Evolutionary conservation across 352 stramenopile genomes (phyloP).

Genomic region (Phytopythium oedochilum): DNA sequence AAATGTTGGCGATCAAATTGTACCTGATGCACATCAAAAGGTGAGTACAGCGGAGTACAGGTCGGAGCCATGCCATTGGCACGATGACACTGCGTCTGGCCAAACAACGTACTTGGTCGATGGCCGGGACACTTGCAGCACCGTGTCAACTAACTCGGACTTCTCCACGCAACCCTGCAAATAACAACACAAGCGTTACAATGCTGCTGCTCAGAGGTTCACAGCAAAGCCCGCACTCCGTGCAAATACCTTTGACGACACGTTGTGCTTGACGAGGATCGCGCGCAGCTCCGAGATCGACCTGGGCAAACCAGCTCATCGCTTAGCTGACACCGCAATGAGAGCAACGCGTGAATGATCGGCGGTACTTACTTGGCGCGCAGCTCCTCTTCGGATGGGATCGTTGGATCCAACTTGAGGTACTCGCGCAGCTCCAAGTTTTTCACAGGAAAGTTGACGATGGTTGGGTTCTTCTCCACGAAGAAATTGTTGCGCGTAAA

Average conservation of each 20-base stretch:
- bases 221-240: too few relatives aligned
- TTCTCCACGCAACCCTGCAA: conserved; percentile 76
- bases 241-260: conserved; percentile 37
- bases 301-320: conserved; percentile 13
- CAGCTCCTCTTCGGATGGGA: conserved; percentile 55
- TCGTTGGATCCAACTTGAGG: conserved; percentile 45
- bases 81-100: not conserved
- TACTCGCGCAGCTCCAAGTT: conserved; percentile 96
- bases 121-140: conserved; percentile 39
- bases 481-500: conserved; percentile 99
- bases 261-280: conserved; percentile 47
- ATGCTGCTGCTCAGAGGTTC: too few relatives aligned
- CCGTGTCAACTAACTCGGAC: conserved; percentile 63
- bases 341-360: too few relatives aligned
- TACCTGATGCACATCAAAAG: conserved; percentile 80
- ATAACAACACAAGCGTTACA: not conserved
- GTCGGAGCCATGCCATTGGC: not conserved
- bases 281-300: conserved; percentile 59
- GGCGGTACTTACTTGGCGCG: conserved; percentile 23
- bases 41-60: too few relatives aligned
- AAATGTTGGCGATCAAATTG: conserved; percentile 98
- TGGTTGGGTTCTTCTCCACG: conserved; percentile 99
- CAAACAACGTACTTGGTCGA: conserved; percentile 53
- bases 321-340: too few relatives aligned
- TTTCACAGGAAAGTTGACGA: conserved; percentile 99